phyloP scores from a whole-genome alignment of 306 rosid genomes.

The Sphenostylis stenocarpa region DNA sequence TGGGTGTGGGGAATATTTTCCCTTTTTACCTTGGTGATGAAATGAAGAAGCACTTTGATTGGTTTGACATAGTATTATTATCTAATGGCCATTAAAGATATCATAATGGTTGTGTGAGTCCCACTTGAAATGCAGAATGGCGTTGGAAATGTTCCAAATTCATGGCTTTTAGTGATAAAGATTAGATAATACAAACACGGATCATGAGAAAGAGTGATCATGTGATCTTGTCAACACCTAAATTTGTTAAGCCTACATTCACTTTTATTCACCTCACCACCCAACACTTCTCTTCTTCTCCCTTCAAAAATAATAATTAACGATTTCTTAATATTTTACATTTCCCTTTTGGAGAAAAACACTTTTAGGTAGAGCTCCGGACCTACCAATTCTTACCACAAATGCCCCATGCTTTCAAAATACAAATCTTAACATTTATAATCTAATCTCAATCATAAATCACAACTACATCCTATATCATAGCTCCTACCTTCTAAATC shows the following conservation, averaged over 20 bases:
- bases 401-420: slow-evolving; percentile 26
- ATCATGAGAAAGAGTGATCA: slow-evolving; percentile 34
- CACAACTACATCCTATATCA: neutral
- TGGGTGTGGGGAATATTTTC: slow-evolving; percentile 1
- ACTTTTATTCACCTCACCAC: slow-evolving; percentile 29
- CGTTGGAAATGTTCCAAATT: slow-evolving; percentile 39
- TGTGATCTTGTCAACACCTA: slow-evolving; percentile 35
- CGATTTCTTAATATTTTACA: neutral
- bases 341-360: slow-evolving; percentile 28
- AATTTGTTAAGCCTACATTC: slow-evolving; percentile 21
- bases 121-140: slow-evolving; percentile 37
- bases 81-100: slow-evolving; percentile 20
- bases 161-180: slow-evolving; percentile 42
- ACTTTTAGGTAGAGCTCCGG: slow-evolving; percentile 41
- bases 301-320: neutral
- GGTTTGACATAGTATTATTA: slow-evolving; percentile 32
- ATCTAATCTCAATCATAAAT: slow-evolving; percentile 7
- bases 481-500: slow-evolving; percentile 12
- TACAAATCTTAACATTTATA: slow-evolving; percentile 7
- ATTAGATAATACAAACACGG: slow-evolving; percentile 24
- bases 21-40: slow-evolving; percentile 13
- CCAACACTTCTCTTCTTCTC: slow-evolving; percentile 16
- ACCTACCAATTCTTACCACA: slow-evolving; percentile 40
- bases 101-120: slow-evolving; percentile 41
- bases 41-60: slow-evolving; percentile 23